These are phyloP conservation scores for Passiflora organensis DNA, from an alignment of 345 rosid genomes.

Conservation along the genomic window DNA sequence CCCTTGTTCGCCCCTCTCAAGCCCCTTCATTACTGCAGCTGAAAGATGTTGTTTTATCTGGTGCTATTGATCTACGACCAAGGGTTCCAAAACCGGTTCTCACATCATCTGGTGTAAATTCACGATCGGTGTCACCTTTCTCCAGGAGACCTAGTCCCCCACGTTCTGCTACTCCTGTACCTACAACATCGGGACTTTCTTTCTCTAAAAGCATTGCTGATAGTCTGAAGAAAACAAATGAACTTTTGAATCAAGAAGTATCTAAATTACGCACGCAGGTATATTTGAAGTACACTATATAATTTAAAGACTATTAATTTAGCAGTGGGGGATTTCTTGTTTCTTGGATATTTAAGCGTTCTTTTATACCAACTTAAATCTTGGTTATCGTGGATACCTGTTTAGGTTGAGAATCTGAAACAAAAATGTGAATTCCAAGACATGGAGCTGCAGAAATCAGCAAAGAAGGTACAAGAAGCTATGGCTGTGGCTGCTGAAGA, in stretches of 20 bases:
- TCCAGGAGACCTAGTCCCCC: slow-evolving; percentile 94
- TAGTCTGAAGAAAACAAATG: slow-evolving; percentile 93
- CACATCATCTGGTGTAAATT: slow-evolving; percentile 72
- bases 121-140: slow-evolving; percentile 95
- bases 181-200: slow-evolving; percentile 70
- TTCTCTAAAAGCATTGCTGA: slow-evolving; percentile 72
- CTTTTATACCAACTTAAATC: neutral
- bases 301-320: too few relatives aligned
- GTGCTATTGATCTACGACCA: slow-evolving; percentile 56
- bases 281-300: too few relatives aligned
- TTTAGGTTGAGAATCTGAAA: slow-evolving; percentile 71
- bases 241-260: slow-evolving; percentile 86
- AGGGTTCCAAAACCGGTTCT: slow-evolving; percentile 61
- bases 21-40: slow-evolving; percentile 76
- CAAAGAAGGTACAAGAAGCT: slow-evolving; percentile 81
- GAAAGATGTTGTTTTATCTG: slow-evolving; percentile 70
- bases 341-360: neutral
- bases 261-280: slow-evolving; percentile 83
- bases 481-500: slow-evolving; percentile 65
- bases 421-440: slow-evolving; percentile 82
- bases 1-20: slow-evolving; percentile 68
- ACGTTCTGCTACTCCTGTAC: slow-evolving; percentile 90
- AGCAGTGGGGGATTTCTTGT: neutral
- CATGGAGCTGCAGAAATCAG: slow-evolving; percentile 69
- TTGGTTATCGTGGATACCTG: slow-evolving; percentile 16